Percentiles rank a stretch among this genome's conserved stretches.
These are phyloP conservation scores for Phlegmacium glaucopus DNA, from an alignment of 768 basidiomycete genomes.

Conservation along the genomic window DNA sequence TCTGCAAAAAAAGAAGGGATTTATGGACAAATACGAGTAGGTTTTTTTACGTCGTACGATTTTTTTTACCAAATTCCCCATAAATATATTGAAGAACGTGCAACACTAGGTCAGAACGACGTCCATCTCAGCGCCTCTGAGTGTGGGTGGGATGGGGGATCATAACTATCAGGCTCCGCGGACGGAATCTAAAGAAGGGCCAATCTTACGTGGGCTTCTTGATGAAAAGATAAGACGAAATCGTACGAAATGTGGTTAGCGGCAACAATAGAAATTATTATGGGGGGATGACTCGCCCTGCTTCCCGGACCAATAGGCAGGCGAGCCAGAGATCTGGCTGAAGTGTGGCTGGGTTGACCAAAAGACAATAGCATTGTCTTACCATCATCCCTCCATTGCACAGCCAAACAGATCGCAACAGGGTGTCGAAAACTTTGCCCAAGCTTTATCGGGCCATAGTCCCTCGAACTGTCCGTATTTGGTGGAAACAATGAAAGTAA, in stretches of 20 bases:
- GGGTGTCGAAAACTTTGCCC: constrained; percentile 10
- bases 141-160: constrained; percentile 1
- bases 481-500: constrained; percentile 30
- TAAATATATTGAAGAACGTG: no score
- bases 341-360: constrained; percentile 6
- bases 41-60: constrained; percentile 7
- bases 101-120: no score
- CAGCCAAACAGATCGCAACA: constrained; percentile 34
- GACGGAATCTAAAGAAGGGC: constrained; percentile 19
- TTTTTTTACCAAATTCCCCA: background rate
- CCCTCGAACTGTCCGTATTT: constrained; percentile 27
- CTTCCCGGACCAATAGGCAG: constrained; percentile 29
- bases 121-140: no score
- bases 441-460: constrained; percentile 37
- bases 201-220: constrained; percentile 23
- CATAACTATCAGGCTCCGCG: constrained; percentile 15
- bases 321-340: constrained; percentile 4
- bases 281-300: constrained; percentile 22
- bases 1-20: background rate
- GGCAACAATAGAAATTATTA: constrained; percentile 19
- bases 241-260: constrained; percentile 18
- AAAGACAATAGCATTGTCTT: constrained; percentile 45
- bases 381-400: constrained; percentile 30
- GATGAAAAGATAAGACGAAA: constrained; percentile 18
- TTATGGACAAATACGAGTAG: background rate